Evolutionary conservation across 495 filamentous ascomycete species (phyloP), one percentile per base, ranked within the genome.

Genomic region (Talaromyces thailandensis): DNA sequence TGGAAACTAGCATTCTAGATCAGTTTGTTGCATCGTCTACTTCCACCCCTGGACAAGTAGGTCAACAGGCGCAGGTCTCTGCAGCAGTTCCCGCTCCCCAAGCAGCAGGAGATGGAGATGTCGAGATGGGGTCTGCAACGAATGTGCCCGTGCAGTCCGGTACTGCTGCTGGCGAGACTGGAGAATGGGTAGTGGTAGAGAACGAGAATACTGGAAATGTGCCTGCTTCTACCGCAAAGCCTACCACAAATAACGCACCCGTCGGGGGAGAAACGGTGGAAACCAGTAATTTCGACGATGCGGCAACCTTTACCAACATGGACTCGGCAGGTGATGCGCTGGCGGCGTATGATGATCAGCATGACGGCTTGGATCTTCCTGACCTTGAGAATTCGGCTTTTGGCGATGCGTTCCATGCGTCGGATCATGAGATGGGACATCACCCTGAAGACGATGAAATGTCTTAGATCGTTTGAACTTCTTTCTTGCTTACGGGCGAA

Each of bases 1-100:
- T 89, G 84, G 86, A 83, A 29, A 80, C 83, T 31, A 83, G 82
- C 1, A 72, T 88, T 21, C 74, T 88, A 7, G 82, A 88, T 69
- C 85, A 88, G 65, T 87, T 87, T 23, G 82, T 80, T 58, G 76
- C 79, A 57, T 82, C 84, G 21, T 75, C 79, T 14, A 76, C 76
- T 26, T 81, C 81, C 0, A 81, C 81, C 2, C 79, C 80, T 1
- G 67, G 71, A 12, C 76, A 77, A 58, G 48, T 60, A 58, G 78
- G 48, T 50, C 14, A 58, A 32, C 26, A 31, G n/a, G 55, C 9
- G 28, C 53, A 21, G 62, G 61, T 14, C 63, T 65, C 29, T n/a
- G 23, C 45, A 0, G 71, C 73, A 28, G 68, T 62, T 12, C 69
- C 76, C 2, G 76, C 14, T 59, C 64, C 32, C 64, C 35, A 21